phyloP scores from a whole-genome alignment of 2,329 filamentous ascomycete genomes.

The Chrysoporthe deuterocubensis region DNA sequence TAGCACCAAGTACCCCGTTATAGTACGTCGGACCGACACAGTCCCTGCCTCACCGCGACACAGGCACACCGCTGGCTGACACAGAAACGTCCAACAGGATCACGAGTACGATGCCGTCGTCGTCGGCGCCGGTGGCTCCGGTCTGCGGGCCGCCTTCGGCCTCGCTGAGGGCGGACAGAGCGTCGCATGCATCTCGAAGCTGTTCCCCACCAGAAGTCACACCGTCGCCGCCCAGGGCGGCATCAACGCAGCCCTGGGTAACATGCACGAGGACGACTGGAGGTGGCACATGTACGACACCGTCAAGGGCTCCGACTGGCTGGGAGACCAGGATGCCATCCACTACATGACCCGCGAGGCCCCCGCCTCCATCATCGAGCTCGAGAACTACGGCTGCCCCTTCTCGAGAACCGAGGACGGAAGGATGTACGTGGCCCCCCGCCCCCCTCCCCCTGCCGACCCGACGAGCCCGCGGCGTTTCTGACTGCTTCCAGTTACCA shows the following conservation, averaged over 20 bases:
- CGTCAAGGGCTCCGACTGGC: conserved; percentile 96
- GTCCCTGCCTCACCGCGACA: conserved; percentile 15
- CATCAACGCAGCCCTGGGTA: conserved; percentile 87
- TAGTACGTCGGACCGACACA: conserved; percentile 64
- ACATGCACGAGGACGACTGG: conserved; percentile 99
- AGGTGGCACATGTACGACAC: conserved; percentile 99
- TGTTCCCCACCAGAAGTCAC: conserved; percentile 84
- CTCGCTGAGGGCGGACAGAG: conserved; percentile 85
- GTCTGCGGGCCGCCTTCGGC: conserved; percentile 82
- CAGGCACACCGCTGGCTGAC: conserved; percentile 27
- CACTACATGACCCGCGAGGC: conserved; percentile 99
- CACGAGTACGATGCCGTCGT: conserved; percentile 99
- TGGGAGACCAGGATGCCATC: conserved; percentile 95
- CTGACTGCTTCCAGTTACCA: conserved; percentile 70
- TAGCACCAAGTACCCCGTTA: conserved; percentile 89
- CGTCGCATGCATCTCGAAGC: conserved; percentile 85
- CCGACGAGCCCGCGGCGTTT: neutral
- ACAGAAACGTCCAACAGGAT: conserved; percentile 59
- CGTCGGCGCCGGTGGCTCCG: conserved; percentile 81
- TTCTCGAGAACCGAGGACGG: conserved; percentile 97
- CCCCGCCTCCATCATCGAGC: conserved; percentile 86
- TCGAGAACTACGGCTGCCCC: conserved; percentile 96
- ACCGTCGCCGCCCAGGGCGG: conserved; percentile 83
- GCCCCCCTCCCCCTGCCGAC: neutral
- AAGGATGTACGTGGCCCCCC: conserved; percentile 69